These are phyloP conservation scores for Diphasiastrum complanatum DNA, from an alignment of 83 land plant genomes.

Conservation along the genomic window DNA sequence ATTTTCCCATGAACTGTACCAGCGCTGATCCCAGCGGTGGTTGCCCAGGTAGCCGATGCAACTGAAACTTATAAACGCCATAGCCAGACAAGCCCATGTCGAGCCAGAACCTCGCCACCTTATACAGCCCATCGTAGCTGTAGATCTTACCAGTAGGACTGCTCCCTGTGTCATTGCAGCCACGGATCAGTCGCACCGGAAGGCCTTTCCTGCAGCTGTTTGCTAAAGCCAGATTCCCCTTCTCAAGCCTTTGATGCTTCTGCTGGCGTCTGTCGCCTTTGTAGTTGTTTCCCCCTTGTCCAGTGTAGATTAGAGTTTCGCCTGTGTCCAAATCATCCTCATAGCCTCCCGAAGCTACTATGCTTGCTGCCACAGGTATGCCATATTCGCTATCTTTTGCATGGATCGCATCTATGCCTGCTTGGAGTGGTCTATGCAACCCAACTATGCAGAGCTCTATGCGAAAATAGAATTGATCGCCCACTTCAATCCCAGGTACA, in stretches of 20 bases:
- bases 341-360: slow-evolving; percentile 5
- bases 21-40: slow-evolving; percentile 51
- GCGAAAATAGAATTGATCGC: slow-evolving; percentile 8
- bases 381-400: slow-evolving; percentile 5
- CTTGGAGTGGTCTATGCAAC: slow-evolving; percentile 11
- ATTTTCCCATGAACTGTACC: slow-evolving; percentile 46
- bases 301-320: slow-evolving; percentile 22
- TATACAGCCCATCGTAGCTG: slow-evolving; percentile 84
- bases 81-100: slow-evolving; percentile 54
- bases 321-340: slow-evolving; percentile 11
- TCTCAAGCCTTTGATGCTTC: slow-evolving; percentile 65
- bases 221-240: slow-evolving; percentile 74
- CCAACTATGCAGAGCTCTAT: slow-evolving; percentile 3
- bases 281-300: slow-evolving; percentile 35
- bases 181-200: slow-evolving; percentile 67
- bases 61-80: slow-evolving; percentile 54
- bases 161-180: slow-evolving; percentile 27
- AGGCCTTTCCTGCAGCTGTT: slow-evolving; percentile 41
- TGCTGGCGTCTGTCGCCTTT: slow-evolving; percentile 27
- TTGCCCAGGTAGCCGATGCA: slow-evolving; percentile 62
- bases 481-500: slow-evolving; percentile 13
- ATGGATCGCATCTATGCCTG: slow-evolving; percentile 2
- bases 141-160: slow-evolving; percentile 50
- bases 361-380: slow-evolving; percentile 7
- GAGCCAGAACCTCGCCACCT: slow-evolving; percentile 44